Evolutionary conservation across 495 filamentous ascomycete species (phyloP), one percentile per base, ranked within the genome.

Genomic region (Peziza echinospora): DNA sequence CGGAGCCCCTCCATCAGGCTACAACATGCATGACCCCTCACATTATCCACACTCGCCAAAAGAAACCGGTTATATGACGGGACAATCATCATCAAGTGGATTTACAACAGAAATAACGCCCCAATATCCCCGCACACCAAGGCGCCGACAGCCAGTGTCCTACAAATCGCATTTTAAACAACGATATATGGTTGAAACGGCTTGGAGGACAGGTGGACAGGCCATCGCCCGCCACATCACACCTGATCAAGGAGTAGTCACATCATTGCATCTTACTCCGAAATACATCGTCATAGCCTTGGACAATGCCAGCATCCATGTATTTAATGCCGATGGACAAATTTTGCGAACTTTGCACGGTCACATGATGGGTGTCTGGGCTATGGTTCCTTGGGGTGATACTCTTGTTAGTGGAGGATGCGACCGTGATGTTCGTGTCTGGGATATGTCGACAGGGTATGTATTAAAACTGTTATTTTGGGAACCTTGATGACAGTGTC

Each of bases 361-460:
- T 23, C 89, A 97, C 63, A 81, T 93, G 28, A 97, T 97, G 89
- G 89, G 89, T 26, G 89, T 97, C 30, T 97, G 89, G 89, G 89
- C 89, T 17, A 96, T 97, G 87, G 85, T 97, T 46, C 91, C 89
- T 11, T 93, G 86, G 82, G 91, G 81, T 49, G 86, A 97, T 61
- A 82, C 80, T 46, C 68, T 97, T 47, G 91, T 97, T 43, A 93
- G 84, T 57, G 89, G 89, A 52, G 89, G 89, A 25, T 97, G 89
- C 61, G 89, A 97, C 62, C 73, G 89, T 44, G 91, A 97, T 62
- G 89, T 97, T 23, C 71, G 89, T 48, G 91, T 96, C 2, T 97
- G 89, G 89, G 84, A 97, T 61, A 80, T 97, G 75, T 75, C 75
- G 41, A 89, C 83, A 53, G 89, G 91, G 86, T 93, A 76, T 63